Base-by-base conservation (phyloP, 2,329 filamentous ascomycete genomes). In the Lachnellula suecica region DNA sequence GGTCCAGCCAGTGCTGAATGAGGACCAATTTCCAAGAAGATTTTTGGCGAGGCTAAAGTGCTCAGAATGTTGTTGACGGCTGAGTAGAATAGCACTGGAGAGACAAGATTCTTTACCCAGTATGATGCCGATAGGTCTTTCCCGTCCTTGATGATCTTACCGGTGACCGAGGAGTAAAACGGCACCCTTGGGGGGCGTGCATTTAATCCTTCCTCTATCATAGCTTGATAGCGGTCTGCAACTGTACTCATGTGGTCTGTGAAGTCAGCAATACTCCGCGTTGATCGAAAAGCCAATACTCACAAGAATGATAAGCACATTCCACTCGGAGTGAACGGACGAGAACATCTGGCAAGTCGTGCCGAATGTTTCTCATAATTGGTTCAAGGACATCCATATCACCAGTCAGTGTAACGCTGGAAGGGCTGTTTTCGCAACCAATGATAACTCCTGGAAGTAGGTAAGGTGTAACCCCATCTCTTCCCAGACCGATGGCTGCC, bases 41-140 rank as follows among this genome's bases (percentile, higher is more conserved):
- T 45, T n/a, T 60, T 60, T 1, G 41, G 35, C 0, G n/a, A 13
- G 7, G 24, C 4, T 6, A 41, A 19, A 11, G 35, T 23, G 17
- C 24, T 44, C 13, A 40, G 3, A n/a, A 50, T 34, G 40, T 9
- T 20, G 17, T 24, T 43, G 13, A 35, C 17, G 17, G 48, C 48
- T 20, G 24, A n/a, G 25, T 44, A 7, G 22, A 74, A 79, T 4
- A 70, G 64, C 17, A 79, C 76, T 1, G 69, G 69, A 1, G 68
- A 71, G 1, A 71, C 64, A 58, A 79, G 59, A 48, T 79, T 79
- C 5, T 63, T 54, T 3, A 65, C 63, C 76, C 76, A 79, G 58
- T 79, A 79, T 0, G 56, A 44, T 1, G 62, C 59, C 19, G 62
- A 60, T 1, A 75, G 57, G 4, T 49, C 10, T 60, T 61, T 0